phyloP scores from a whole-genome alignment of 768 basidiomycete species.

The Termitomyces titanicus region DNA sequence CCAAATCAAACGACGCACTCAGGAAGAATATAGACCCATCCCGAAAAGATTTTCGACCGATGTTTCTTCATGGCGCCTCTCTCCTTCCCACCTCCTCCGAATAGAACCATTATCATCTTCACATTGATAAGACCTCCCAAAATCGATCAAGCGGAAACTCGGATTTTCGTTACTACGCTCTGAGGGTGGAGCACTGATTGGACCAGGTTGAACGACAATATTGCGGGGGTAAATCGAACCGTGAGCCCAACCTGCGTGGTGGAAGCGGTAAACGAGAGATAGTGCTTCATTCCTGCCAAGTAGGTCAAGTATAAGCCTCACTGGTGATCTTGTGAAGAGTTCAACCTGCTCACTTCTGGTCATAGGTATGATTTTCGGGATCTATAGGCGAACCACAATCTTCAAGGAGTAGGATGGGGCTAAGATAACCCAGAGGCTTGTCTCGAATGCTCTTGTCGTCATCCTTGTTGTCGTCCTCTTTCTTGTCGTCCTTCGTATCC shows the following conservation, averaged over 20 bases:
- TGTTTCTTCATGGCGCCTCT: background rate
- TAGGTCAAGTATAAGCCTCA: background rate
- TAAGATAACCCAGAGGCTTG: constrained; percentile 21
- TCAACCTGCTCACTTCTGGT: constrained; percentile 30
- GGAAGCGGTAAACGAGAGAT: constrained; percentile 34
- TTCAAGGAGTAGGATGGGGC: constrained; percentile 42
- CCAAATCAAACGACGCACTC: background rate
- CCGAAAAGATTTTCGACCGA: constrained; percentile 3
- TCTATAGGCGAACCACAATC: constrained; percentile 33
- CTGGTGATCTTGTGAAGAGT: background rate
- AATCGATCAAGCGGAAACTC: constrained; percentile 41
- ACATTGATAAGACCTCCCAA: constrained; percentile 22
- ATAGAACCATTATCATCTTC: background rate
- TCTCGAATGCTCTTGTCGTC: background rate
- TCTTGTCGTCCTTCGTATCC: background rate
- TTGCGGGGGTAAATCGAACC: constrained; percentile 34
- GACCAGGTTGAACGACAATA: constrained; percentile 33
- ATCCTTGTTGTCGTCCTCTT: background rate
- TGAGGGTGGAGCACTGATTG: constrained; percentile 15
- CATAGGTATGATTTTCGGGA: constrained; percentile 22
- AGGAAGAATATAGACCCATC: constrained; percentile 2
- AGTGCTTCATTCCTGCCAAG: constrained; percentile 33
- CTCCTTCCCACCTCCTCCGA: background rate
- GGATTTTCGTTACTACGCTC: constrained; percentile 12
- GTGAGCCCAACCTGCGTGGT: constrained; percentile 33